Base-by-base conservation (phyloP, 768 basidiomycete genomes). In the Hericium alpestre region DNA sequence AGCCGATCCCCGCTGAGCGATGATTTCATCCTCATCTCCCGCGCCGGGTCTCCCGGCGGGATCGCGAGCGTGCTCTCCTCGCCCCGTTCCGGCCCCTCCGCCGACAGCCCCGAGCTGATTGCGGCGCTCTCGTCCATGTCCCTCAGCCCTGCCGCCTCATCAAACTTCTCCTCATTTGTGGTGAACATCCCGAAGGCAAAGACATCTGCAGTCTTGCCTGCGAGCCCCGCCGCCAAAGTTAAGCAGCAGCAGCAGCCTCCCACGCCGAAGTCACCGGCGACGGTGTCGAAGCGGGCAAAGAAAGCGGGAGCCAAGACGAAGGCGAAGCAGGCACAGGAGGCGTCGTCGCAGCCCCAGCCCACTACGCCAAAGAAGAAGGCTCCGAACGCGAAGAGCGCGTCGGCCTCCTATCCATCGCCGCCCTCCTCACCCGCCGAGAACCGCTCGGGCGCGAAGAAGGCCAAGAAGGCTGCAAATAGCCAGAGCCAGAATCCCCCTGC, bases 371-470 rank as follows among this genome's bases (percentile, higher is more conserved):
- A 57, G 57, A 46, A 54, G 40, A 47, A 41, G 41, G 18, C 38
- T 4, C 40, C 54, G 13, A 20, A 13, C 22, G 23, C 18, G 23
- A 37, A 16, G 40, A 16, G 23, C 54, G 40, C 54, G 15, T 22
- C 40, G 6, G 43, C 38, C 20, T 25, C 47, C 6, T 56, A 55
- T 15, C 41, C 43, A 5, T 54, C 56, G 22, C 47, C 60, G 16
- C 52, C 58, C 13, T 51, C 62, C n/a, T 52, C 59, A n/a, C 59
- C 64, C 48, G 49, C 58, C 22, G 55, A 46, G 25, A 20, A 23
- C 40, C 39, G 54, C 13, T 38, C 27, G 12, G n/a, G 38, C 16
- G 12, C 43, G 15, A 43, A 43, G 41, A 43, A 18, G 13, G 48
- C 48, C 16, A 13, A 50, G 48, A 50, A 50, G n/a, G 48, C 48